Evolutionary conservation across 2,329 filamentous ascomycete genomes (phyloP).

Genomic region (Epichloe aotearoae): DNA sequence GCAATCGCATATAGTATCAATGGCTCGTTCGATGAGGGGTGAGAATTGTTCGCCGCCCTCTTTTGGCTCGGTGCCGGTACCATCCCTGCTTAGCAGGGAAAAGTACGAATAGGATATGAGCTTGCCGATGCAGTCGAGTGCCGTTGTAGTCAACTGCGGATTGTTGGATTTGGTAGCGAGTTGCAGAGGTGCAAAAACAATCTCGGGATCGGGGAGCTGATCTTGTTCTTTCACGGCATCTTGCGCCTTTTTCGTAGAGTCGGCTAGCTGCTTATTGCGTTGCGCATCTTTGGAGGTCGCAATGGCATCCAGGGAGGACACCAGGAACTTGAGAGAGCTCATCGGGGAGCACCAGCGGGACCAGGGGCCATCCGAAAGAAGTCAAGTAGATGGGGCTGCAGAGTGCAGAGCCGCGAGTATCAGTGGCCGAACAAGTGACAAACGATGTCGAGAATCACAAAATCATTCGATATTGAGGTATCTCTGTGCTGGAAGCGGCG

Average conservation of each 20-base stretch:
- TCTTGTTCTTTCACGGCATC: conserved; percentile 78
- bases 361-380: conserved; percentile 31
- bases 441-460: neutral
- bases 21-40: conserved; percentile 89
- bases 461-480: neutral
- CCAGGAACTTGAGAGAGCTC: conserved; percentile 92
- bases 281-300: conserved; percentile 82
- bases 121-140: conserved; percentile 96
- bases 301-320: conserved; percentile 85
- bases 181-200: conserved; percentile 82
- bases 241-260: conserved; percentile 69
- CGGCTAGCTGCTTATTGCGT: conserved; percentile 71
- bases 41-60: conserved; percentile 30
- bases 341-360: conserved; percentile 44
- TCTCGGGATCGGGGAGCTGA: conserved; percentile 73
- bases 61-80: conserved; percentile 19
- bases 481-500: neutral
- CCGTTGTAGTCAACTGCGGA: conserved; percentile 73
- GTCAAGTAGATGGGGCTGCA: neutral
- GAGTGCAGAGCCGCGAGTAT: neutral
- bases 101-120: conserved; percentile 99
- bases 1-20: conserved; percentile 98
- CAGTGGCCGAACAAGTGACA: neutral
- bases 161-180: conserved; percentile 80
- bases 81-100: conserved; percentile 49